Evolutionary conservation across 805 yeast genomes (phyloP).

Genomic region (Teunomyces funiuensis): DNA sequence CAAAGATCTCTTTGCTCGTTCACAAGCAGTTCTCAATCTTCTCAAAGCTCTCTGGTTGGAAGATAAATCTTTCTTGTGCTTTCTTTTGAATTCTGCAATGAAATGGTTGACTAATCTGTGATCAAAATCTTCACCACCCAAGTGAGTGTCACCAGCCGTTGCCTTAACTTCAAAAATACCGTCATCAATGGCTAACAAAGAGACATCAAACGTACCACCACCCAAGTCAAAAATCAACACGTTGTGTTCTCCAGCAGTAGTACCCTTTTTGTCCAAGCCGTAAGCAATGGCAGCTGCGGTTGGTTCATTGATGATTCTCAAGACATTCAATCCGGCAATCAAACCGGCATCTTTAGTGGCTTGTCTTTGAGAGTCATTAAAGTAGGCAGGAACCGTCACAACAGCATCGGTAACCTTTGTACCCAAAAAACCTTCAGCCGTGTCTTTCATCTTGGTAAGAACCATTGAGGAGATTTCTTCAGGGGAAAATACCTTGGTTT

Average conservation of each 20-base stretch:
- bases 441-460: slow-evolving; percentile 87
- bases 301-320: slow-evolving; percentile 45
- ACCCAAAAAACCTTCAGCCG: slow-evolving; percentile 90
- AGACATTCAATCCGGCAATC: slow-evolving; percentile 47
- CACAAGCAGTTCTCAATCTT: slow-evolving; percentile 95
- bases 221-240: slow-evolving; percentile 92
- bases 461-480: slow-evolving; percentile 96
- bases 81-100: slow-evolving; percentile 91
- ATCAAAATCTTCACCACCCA: slow-evolving; percentile 98
- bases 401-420: slow-evolving; percentile 62
- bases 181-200: slow-evolving; percentile 80
- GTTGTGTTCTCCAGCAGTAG: slow-evolving; percentile 71
- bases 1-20: slow-evolving; percentile 95
- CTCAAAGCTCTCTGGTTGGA: slow-evolving; percentile 84
- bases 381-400: slow-evolving; percentile 44
- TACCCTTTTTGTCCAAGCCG: slow-evolving; percentile 47
- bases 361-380: slow-evolving; percentile 45
- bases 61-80: slow-evolving; percentile 80
- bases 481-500: slow-evolving; percentile 82
- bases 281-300: slow-evolving; percentile 49
- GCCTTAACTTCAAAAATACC: slow-evolving; percentile 93
- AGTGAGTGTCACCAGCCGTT: slow-evolving; percentile 94
- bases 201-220: slow-evolving; percentile 97
- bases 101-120: slow-evolving; percentile 85
- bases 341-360: slow-evolving; percentile 46